Conservation (phyloP, 495 filamentous ascomycete species). For the Aspergillus incahuasiensis region DNA sequence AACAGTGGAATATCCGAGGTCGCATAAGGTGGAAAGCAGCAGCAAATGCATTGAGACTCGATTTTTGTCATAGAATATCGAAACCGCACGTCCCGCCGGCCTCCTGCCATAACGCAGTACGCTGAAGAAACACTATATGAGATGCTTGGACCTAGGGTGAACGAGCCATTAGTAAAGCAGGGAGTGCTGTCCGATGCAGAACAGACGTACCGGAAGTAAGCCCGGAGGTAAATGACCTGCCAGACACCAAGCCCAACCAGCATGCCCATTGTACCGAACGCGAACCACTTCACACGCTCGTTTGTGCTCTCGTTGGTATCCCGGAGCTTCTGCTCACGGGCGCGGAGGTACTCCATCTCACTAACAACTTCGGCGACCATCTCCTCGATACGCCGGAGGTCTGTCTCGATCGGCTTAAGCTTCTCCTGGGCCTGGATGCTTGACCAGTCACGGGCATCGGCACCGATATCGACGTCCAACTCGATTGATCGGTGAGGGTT, state of each 20-base stretch:
- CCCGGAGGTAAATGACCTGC: conserved; percentile 96
- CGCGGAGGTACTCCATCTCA: conserved; percentile 90
- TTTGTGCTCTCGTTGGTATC: conserved; percentile 99
- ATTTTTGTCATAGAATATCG: conserved; percentile 22
- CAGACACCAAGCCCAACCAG: conserved; percentile 85
- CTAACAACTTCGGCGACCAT: conserved; percentile 73
- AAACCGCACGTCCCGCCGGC: conserved; percentile 13
- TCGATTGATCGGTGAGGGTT: conserved; percentile 77
- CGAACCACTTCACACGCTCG: conserved; percentile 98
- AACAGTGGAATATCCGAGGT: conserved; percentile 27
- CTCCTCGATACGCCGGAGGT: conserved; percentile 89
- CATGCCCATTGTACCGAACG: conserved; percentile 90
- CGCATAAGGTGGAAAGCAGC: conserved; percentile 25
- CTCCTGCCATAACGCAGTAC: conserved; percentile 10
- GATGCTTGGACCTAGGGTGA: conserved; percentile 67
- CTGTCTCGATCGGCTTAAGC: conserved; percentile 94
- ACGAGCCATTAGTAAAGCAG: not conserved
- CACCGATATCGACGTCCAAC: conserved; percentile 97
- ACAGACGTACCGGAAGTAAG: conserved; percentile 77
- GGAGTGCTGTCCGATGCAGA: not conserved
- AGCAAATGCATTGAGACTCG: conserved; percentile 31
- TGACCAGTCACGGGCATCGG: conserved; percentile 97
- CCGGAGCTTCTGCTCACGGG: conserved; percentile 87
- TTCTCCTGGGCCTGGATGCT: conserved; percentile 96
- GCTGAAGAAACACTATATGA: conserved; percentile 53